Conservation (phyloP, 352 stramenopile species). For the Discostella stelligera region DNA sequence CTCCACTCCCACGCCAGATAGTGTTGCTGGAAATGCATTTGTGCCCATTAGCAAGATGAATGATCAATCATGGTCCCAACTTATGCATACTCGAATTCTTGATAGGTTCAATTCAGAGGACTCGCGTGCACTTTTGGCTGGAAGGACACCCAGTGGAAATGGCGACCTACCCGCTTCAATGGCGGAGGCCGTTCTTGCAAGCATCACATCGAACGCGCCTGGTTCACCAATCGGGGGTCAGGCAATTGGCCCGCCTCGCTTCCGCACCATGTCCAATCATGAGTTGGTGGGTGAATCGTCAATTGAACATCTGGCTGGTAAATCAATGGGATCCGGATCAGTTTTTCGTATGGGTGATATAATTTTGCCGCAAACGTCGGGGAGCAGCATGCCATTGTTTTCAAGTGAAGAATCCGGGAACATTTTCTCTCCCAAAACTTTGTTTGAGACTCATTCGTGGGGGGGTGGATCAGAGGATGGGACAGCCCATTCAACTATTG, state of each 20-base stretch:
- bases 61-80: constrained; percentile 2
- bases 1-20: background rate
- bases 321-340: background rate
- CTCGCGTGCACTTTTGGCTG: constrained; percentile 22
- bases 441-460: constrained; percentile 43
- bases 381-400: constrained; percentile 39
- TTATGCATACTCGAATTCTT: background rate
- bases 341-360: constrained; percentile 17
- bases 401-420: constrained; percentile 25
- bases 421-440: constrained; percentile 29
- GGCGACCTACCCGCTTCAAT: constrained; percentile 50
- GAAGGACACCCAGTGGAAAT: constrained; percentile 26
- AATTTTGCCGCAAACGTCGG: constrained; percentile 16
- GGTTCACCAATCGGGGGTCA: constrained; percentile 16
- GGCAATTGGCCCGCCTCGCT: constrained; percentile 22
- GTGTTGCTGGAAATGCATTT: constrained; percentile 25
- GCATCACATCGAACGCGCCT: constrained; percentile 22
- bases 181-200: constrained; percentile 48
- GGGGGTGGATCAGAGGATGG: constrained; percentile 33
- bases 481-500: constrained; percentile 5
- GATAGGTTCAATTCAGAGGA: constrained; percentile 25
- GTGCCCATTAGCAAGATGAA: constrained; percentile 32
- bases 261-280: constrained; percentile 27
- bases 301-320: background rate
- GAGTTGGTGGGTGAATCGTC: constrained; percentile 12